Conservation (phyloP, 257 asterid species). For the Scutellaria baicalensis region DNA sequence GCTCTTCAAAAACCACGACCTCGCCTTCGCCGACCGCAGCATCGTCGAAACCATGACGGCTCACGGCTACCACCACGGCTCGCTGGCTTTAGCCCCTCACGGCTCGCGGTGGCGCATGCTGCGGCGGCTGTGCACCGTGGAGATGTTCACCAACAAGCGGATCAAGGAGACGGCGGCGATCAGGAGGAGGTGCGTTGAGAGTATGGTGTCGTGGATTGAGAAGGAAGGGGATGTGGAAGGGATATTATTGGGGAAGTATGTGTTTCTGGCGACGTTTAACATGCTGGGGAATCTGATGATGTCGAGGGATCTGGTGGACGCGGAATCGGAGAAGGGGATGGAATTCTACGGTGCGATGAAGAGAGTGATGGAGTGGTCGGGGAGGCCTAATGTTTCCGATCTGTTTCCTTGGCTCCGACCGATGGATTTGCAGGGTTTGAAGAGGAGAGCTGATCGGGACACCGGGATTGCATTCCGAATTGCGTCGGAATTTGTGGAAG, state of each 20-base stretch:
- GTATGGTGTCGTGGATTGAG: conserved; percentile 36
- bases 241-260: conserved; percentile 24
- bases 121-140: conserved; percentile 35
- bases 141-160: conserved; percentile 33
- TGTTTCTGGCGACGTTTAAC: conserved; percentile 43
- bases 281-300: conserved; percentile 47
- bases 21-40: conserved; percentile 33
- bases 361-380: conserved; percentile 31
- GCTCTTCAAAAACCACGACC: conserved; percentile 43
- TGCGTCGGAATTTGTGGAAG: conserved; percentile 33
- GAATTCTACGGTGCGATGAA: conserved; percentile 39
- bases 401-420: conserved; percentile 35
- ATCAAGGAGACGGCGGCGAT: conserved; percentile 24
- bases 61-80: conserved; percentile 28
- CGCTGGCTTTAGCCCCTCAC: conserved; percentile 32
- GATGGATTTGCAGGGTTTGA: conserved; percentile 44
- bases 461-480: conserved; percentile 25
- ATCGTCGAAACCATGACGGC: conserved; percentile 31
- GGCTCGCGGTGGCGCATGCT: conserved; percentile 42
- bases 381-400: conserved; percentile 40
- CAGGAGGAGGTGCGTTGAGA: conserved; percentile 32
- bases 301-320: conserved; percentile 38
- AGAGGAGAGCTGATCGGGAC: conserved; percentile 27
- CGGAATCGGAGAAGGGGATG: conserved; percentile 29
- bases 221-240: neutral